Evolutionary conservation across 257 asterid genomes (phyloP).

Genomic region (Phtheirospermum japonicum): DNA sequence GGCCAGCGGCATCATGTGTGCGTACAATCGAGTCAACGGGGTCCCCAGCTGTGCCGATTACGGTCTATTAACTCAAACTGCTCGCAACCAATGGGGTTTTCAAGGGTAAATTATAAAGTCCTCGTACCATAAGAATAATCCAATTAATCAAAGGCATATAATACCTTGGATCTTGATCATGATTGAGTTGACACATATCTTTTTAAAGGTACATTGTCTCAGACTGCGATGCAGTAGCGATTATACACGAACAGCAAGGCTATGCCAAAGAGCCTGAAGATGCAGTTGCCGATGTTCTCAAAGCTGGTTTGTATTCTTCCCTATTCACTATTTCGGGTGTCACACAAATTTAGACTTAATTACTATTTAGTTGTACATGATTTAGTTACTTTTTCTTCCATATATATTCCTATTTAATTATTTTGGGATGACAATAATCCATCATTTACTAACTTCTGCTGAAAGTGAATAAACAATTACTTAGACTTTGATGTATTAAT

Average conservation of each 20-base stretch:
- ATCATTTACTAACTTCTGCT: too few species aligned
- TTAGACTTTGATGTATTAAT: too few species aligned
- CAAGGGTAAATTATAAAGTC: slow-evolving; percentile 42
- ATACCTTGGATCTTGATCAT: too few species aligned
- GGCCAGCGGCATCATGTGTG: slow-evolving; percentile 72
- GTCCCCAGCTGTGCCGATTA: slow-evolving; percentile 65
- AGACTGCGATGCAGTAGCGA: slow-evolving; percentile 68
- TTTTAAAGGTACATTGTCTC: slow-evolving; percentile 52
- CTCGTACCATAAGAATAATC: background rate
- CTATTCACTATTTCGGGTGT: too few species aligned
- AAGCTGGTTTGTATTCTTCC: slow-evolving; percentile 49
- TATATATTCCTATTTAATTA: too few species aligned
- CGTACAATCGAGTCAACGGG: slow-evolving; percentile 66
- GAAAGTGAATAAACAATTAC: too few species aligned
- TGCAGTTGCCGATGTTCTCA: slow-evolving; percentile 64
- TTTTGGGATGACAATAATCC: too few species aligned
- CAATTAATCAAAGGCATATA: too few species aligned
- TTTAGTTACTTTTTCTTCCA: too few species aligned
- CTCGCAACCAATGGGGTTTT: slow-evolving; percentile 69
- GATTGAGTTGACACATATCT: too few species aligned
- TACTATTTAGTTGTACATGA: too few species aligned
- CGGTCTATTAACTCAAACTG: slow-evolving; percentile 47
- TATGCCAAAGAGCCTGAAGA: slow-evolving; percentile 70
- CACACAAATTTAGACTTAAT: too few species aligned
- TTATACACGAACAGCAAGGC: slow-evolving; percentile 49